Evolutionary conservation across 257 asterid species (phyloP).

Genomic region (Plectranthus barbatus): DNA sequence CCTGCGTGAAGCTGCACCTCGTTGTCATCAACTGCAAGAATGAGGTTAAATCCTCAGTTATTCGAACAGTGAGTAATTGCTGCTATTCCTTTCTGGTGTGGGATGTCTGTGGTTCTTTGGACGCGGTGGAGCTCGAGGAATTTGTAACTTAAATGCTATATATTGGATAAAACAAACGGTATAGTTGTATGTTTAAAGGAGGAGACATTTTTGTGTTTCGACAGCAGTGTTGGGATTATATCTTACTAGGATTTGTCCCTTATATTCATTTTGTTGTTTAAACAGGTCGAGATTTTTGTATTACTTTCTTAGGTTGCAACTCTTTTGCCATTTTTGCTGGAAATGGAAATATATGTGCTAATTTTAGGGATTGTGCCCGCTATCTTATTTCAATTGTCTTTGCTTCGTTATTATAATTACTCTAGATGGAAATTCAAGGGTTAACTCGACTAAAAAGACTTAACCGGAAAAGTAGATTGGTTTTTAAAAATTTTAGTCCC

Average conservation of each 20-base stretch:
- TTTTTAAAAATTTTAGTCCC: no score
- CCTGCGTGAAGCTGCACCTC: conserved; percentile 4
- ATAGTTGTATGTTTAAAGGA: conserved; percentile 29
- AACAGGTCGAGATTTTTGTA: conserved; percentile 3
- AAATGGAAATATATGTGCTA: no score
- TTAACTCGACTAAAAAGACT: no score
- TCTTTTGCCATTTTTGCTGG: not conserved
- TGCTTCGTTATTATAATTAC: no score
- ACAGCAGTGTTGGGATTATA: conserved; percentile 12
- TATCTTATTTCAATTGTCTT: no score
- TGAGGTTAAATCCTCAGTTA: conserved; percentile 6
- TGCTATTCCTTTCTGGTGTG: conserved; percentile 12
- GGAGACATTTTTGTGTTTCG: not conserved
- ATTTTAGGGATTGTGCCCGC: no score
- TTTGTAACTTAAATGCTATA: conserved; percentile 32
- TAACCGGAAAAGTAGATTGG: no score
- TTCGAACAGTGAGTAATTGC: conserved; percentile 13
- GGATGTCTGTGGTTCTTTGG: conserved; percentile 11
- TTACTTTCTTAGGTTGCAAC: not conserved
- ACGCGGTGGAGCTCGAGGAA: conserved; percentile 9
- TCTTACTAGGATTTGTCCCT: not conserved
- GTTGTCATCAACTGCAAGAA: conserved; percentile 12
- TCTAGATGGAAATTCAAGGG: no score
- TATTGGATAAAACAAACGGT: conserved; percentile 12
- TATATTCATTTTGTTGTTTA: not conserved